phyloP scores from a whole-genome alignment of 495 filamentous ascomycete genomes.

The Haplographium delicatum region DNA sequence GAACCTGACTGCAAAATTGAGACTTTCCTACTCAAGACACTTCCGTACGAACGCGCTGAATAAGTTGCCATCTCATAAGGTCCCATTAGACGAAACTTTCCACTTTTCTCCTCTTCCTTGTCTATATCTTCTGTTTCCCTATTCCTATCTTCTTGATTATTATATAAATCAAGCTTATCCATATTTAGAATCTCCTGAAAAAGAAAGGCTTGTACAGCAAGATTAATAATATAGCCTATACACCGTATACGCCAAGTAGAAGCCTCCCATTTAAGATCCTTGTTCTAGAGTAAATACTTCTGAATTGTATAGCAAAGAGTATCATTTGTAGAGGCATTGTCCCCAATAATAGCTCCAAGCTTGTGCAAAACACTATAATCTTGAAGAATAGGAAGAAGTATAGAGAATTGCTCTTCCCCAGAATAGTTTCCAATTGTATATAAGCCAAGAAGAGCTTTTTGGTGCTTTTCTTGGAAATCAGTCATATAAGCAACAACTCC shows the following conservation, averaged over 20 bases:
- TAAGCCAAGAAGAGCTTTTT: no score
- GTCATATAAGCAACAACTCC: no score
- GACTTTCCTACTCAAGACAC: no score
- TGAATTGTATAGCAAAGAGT: not conserved
- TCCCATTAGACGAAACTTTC: not conserved
- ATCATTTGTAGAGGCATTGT: not conserved
- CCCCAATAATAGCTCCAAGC: not conserved
- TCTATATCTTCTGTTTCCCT: not conserved
- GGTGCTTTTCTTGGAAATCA: no score
- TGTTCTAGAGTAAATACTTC: not conserved
- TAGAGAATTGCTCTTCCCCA: no score
- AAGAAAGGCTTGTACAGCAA: not conserved
- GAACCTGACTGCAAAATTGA: no score
- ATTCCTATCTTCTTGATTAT: no score
- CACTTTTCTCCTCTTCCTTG: not conserved
- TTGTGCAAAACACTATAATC: not conserved
- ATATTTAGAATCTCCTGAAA: not conserved
- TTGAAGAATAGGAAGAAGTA: not conserved
- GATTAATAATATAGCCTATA: not conserved
- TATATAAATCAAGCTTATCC: not conserved
- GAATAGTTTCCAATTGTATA: no score
- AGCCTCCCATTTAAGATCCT: not conserved
- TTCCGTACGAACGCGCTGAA: no score
- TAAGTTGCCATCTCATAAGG: no score
- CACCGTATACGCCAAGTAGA: not conserved